Evolutionary conservation across 148 eudicot genomes (phyloP).

Genomic region (Selenicereus undatus): DNA sequence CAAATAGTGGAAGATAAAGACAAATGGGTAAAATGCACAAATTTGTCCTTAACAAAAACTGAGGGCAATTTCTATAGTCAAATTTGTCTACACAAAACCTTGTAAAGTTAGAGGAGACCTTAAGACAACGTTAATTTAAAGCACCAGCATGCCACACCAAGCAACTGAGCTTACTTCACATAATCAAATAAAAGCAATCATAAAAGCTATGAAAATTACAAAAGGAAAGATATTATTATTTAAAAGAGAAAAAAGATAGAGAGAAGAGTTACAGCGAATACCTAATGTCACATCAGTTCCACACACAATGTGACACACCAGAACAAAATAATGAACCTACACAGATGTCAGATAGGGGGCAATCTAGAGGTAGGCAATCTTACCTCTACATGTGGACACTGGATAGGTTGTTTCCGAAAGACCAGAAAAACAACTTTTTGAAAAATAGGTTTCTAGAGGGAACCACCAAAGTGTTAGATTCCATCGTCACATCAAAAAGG

Average conservation of each 20-base stretch:
- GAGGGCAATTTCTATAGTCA: neutral
- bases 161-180: conserved; percentile 4
- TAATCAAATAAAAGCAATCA: neutral
- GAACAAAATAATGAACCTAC: no score
- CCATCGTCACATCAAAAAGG: no score
- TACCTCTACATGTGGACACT: neutral
- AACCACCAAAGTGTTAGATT: no score
- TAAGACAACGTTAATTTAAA: neutral
- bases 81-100: neutral
- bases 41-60: conserved; percentile 5
- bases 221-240: neutral
- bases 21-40: neutral
- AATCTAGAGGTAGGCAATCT: neutral
- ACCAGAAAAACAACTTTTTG: no score
- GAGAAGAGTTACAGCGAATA: neutral
- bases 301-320: no score
- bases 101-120: neutral
- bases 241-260: no score
- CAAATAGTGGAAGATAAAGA: conserved; percentile 13
- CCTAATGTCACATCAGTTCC: neutral
- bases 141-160: conserved; percentile 8
- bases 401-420: no score
- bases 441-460: no score
- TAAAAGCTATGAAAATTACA: neutral
- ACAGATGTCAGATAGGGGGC: neutral